Conservation (phyloP, 805 yeast species). For the Lachancea quebecensis region DNA sequence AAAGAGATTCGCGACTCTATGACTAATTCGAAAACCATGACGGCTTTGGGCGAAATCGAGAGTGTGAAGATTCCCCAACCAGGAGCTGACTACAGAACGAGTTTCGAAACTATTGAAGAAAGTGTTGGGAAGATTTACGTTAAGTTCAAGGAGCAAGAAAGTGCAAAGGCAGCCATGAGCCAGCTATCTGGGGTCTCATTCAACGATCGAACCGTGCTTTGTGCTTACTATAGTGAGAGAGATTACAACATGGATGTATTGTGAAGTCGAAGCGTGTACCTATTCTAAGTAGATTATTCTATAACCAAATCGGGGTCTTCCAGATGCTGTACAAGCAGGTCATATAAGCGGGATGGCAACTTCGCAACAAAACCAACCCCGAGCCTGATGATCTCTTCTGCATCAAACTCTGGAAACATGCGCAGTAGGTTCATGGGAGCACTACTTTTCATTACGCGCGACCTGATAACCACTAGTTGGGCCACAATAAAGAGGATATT, state of each 20-base stretch:
- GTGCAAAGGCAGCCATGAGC: slow-evolving; percentile 48
- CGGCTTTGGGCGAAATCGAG: slow-evolving; percentile 40
- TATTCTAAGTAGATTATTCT: neutral
- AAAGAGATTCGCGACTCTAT: slow-evolving; percentile 49
- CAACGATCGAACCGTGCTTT: slow-evolving; percentile 61
- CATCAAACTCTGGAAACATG: slow-evolving; percentile 58
- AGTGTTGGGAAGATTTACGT: slow-evolving; percentile 71
- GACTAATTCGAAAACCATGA: slow-evolving; percentile 28
- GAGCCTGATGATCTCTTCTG: slow-evolving; percentile 67
- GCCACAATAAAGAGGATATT: slow-evolving; percentile 80
- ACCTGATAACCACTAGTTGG: slow-evolving; percentile 65
- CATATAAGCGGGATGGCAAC: slow-evolving; percentile 58
- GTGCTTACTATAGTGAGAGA: slow-evolving; percentile 51
- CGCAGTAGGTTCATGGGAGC: slow-evolving; percentile 69
- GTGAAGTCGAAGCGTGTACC: neutral
- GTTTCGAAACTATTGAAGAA: slow-evolving; percentile 39
- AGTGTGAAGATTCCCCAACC: slow-evolving; percentile 59
- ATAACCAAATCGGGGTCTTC: slow-evolving; percentile 15
- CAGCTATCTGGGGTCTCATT: slow-evolving; percentile 59
- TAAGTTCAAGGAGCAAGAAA: slow-evolving; percentile 47
- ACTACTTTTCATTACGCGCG: slow-evolving; percentile 46
- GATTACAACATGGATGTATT: slow-evolving; percentile 43
- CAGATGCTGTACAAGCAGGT: slow-evolving; percentile 27
- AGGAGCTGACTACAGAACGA: slow-evolving; percentile 35
- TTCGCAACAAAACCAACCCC: slow-evolving; percentile 75